A percentile compares a stretch with the other conserved stretches of the same genome.
These are phyloP conservation scores for Sparassis latifolia DNA, from an alignment of 1,284 basidiomycete genomes.

Conservation along the genomic window DNA sequence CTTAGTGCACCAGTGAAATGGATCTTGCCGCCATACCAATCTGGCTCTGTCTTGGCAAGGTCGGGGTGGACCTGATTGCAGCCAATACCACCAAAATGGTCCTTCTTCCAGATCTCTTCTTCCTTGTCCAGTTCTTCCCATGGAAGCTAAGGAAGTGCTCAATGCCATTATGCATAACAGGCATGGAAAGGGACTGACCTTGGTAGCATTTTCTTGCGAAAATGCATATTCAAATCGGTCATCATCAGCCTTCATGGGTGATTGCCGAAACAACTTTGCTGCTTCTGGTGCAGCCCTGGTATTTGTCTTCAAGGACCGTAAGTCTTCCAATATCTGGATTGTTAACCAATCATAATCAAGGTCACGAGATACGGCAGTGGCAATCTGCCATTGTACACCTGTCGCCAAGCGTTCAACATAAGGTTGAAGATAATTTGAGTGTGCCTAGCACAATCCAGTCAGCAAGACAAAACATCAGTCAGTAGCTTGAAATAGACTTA, in stretches of 20 bases:
- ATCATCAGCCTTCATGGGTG: neutral
- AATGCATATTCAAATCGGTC: slow-evolving; percentile 1
- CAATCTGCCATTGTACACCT: slow-evolving; percentile 24
- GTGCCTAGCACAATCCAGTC: neutral
- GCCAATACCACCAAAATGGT: slow-evolving; percentile 24
- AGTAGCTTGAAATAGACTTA: neutral
- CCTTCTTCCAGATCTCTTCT: slow-evolving; percentile 14
- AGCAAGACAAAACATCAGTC: neutral
- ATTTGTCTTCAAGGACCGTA: slow-evolving; percentile 5
- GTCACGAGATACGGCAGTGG: slow-evolving; percentile 11
- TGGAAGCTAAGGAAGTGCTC: slow-evolving; percentile 20
- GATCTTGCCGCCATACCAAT: slow-evolving; percentile 34
- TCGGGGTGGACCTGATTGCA: slow-evolving; percentile 12
- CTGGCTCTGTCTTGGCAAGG: slow-evolving; percentile 2
- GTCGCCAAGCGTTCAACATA: neutral
- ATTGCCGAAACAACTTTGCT: neutral
- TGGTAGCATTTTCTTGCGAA: slow-evolving; percentile 4
- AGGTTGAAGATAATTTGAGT: neutral
- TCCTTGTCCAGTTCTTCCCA: slow-evolving; percentile 35
- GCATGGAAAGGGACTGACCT: slow-evolving; percentile 4
- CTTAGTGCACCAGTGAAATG: slow-evolving; percentile 24
- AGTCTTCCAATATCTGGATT: neutral
- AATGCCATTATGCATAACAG: neutral
- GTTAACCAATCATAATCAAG: slow-evolving; percentile 5
- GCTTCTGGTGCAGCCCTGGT: slow-evolving; percentile 5